These are phyloP conservation scores for Aspergillus indologenus DNA, from an alignment of 495 filamentous ascomycete genomes.

Conservation along the genomic window DNA sequence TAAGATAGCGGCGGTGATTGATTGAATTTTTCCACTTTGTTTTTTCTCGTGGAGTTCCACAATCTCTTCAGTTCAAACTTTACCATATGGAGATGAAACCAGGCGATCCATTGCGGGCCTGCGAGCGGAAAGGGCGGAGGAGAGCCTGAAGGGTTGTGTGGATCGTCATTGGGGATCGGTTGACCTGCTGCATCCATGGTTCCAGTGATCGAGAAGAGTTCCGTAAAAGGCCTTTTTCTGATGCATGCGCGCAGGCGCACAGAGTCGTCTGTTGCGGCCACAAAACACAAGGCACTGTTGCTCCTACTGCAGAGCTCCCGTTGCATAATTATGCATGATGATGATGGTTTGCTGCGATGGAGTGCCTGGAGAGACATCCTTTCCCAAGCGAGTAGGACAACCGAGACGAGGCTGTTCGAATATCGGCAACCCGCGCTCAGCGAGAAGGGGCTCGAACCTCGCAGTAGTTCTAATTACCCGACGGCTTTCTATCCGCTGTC, in stretches of 20 bases:
- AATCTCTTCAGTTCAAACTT: conserved; percentile 1
- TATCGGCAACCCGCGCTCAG: neutral
- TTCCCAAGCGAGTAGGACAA: neutral
- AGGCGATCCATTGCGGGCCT: conserved; percentile 9
- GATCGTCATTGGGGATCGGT: conserved; percentile 16
- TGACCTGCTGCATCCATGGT: conserved; percentile 19
- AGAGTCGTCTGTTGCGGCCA: neutral
- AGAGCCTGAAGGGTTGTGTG: conserved; percentile 9
- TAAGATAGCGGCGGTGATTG: conserved; percentile 5
- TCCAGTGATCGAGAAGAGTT: conserved; percentile 2
- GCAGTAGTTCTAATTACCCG: neutral
- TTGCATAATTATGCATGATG: neutral
- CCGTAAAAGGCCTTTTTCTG: neutral
- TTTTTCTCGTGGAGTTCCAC: conserved; percentile 6
- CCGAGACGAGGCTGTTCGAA: neutral
- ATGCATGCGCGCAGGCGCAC: neutral
- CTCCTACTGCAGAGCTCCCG: neutral
- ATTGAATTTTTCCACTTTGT: neutral
- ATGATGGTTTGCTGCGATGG: neutral
- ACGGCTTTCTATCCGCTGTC: neutral
- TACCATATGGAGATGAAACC: neutral
- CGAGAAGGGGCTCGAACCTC: neutral
- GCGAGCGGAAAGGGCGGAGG: conserved; percentile 17
- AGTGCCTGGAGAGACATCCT: neutral
- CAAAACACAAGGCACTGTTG: neutral